Evolutionary conservation across 352 stramenopile species (phyloP).

Genomic region (Pythium diclinum): DNA sequence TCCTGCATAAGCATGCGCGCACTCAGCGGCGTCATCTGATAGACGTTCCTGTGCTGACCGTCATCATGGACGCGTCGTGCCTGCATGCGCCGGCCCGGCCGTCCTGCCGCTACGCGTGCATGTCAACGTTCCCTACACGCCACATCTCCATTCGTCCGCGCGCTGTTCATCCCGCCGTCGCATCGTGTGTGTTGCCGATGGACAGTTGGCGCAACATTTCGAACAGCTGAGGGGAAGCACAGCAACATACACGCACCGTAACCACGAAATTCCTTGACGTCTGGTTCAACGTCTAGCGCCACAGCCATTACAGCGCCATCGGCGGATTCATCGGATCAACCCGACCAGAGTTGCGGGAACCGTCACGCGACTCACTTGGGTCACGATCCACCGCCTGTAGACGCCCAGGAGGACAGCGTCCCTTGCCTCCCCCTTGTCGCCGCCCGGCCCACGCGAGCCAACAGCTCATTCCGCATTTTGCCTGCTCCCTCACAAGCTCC

Average conservation of each 20-base stretch:
- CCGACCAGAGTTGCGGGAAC: conserved; percentile 1
- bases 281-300: conserved; percentile 4
- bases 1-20: not conserved
- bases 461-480: conserved; percentile 9
- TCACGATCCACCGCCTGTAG: not conserved
- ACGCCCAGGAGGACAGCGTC: not conserved
- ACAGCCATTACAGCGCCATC: not conserved
- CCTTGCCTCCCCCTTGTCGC: not conserved
- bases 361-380: not conserved
- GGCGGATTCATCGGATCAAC: not conserved
- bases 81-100: not conserved
- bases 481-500: not conserved
- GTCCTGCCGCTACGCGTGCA: not conserved
- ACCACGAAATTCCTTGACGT: conserved; percentile 10
- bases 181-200: not conserved
- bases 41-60: too few species aligned
- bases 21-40: not conserved
- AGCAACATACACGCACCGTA: conserved; percentile 6
- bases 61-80: too few species aligned
- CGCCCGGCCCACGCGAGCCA: not conserved
- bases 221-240: not conserved
- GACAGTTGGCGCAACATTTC: not conserved
- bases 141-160: not conserved
- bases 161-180: not conserved
- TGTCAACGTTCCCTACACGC: not conserved